Evolutionary conservation across 306 rosid species (phyloP).

Genomic region (Corylus heterophylla): DNA sequence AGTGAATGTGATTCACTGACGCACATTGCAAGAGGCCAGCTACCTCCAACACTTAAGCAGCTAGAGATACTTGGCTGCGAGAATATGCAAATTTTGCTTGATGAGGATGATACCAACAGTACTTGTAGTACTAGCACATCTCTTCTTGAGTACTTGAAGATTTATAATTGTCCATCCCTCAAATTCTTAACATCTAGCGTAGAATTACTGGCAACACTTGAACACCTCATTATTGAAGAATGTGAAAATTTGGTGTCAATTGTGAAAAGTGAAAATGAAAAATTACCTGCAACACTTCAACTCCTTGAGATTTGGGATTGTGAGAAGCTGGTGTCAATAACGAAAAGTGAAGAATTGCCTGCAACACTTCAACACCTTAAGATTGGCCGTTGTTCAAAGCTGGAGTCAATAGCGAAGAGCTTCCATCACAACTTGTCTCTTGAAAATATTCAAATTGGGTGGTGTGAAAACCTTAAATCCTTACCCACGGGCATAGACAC

Average conservation of each 20-base stretch:
- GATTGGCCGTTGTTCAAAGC: accelerated
- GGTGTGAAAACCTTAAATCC: not conserved
- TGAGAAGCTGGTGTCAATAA: not conserved
- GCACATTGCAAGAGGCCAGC: constrained; percentile 9
- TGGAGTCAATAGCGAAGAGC: not conserved
- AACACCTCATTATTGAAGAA: too few species aligned
- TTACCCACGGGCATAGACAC: constrained; percentile 11
- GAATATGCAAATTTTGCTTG: not conserved
- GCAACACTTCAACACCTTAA: not conserved
- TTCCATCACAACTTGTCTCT: not conserved
- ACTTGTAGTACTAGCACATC: not conserved
- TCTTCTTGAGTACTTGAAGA: not conserved
- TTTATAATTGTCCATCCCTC: not conserved
- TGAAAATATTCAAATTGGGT: accelerated
- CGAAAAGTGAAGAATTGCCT: not conserved
- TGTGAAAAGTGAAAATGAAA: not conserved
- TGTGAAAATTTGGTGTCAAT: too few species aligned
- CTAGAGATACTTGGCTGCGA: not conserved
- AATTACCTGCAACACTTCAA: not conserved
- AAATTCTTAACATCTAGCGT: not conserved
- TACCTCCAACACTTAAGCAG: constrained; percentile 8
- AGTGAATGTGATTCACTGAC: constrained; percentile 9
- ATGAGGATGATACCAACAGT: not conserved
- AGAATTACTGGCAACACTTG: not conserved
- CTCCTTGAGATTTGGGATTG: not conserved